phyloP scores from a whole-genome alignment of 441 rosid genomes.

The Pelargonium citronellum region DNA sequence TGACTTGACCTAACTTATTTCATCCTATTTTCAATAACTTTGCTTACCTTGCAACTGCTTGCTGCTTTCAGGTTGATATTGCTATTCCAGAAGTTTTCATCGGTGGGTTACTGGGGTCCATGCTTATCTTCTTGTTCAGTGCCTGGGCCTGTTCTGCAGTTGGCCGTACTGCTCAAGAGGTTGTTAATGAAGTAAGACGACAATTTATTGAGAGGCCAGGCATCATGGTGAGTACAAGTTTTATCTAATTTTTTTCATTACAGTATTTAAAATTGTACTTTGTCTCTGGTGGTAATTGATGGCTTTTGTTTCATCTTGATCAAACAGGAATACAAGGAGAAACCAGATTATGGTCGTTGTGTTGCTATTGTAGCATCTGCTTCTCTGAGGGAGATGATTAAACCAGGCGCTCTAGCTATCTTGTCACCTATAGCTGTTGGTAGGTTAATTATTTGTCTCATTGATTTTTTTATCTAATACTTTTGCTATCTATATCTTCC shows the following conservation, averaged over 20 bases:
- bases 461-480: constrained; percentile 2
- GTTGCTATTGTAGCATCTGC: constrained; percentile 98
- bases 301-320: constrained; percentile 8
- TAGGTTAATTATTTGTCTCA: constrained; percentile 26
- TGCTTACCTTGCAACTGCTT: background rate
- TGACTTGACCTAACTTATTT: constrained; percentile 6
- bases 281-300: constrained; percentile 8
- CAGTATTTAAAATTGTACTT: constrained; percentile 5
- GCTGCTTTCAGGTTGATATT: constrained; percentile 78
- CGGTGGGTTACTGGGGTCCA: constrained; percentile 91
- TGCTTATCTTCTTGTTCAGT: constrained; percentile 94
- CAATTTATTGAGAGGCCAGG: constrained; percentile 99
- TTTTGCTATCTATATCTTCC: background rate
- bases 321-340: constrained; percentile 83
- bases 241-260: background rate
- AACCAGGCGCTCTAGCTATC: constrained; percentile 92
- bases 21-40: background rate
- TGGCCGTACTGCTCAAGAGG: constrained; percentile 99
- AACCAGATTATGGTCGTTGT: constrained; percentile 96
- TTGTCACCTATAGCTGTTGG: constrained; percentile 82
- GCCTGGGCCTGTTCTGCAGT: constrained; percentile 98
- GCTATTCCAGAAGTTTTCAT: constrained; percentile 93
- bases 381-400: constrained; percentile 92
- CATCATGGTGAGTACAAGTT: constrained; percentile 67
- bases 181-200: constrained; percentile 95